Base-by-base conservation (phyloP, 306 rosid species). In the Sechiopsis laciniata region DNA sequence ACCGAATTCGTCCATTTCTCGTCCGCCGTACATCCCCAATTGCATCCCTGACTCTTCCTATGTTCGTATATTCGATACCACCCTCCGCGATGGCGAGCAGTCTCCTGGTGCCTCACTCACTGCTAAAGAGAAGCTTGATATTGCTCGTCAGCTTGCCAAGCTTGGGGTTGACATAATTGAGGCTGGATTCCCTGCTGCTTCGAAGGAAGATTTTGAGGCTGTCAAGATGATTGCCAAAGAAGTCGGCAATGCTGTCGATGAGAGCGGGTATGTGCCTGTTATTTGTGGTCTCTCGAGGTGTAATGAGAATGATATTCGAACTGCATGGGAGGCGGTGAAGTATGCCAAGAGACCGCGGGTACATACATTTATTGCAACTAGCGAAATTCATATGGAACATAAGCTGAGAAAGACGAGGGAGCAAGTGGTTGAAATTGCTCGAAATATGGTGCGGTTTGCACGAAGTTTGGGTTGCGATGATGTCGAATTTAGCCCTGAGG, bases 51-150 rank as follows among this genome's bases (percentile, higher is more conserved):
- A 94, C 63, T 89, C 97, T 4, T 26, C 65, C 26, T 94, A 94
- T 46, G 96, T 94, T 10, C 95, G 99, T 57, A 76, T 94, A 71
- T 89, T 91, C 55, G 96, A 94, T 84, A 94, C 99, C 65, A 94
- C 99, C 9, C 97, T 94, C 80, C 99, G 99, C 15, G 97, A 94
- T 63, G 99, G 97, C 72, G 99, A 94, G 85, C 99, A 94, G 76
- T 89, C 97, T 26, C 99, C 97, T 6, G 99, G 99, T n/a, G 97
- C 99, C 53, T 85, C 99, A 64, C 83, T 94, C 80, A 94, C 96
- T 2, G 83, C 97, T 6, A 94, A 89, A 76, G 96, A 91, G 83
- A 94, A 94, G 74, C 76, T 91, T 10, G 97, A 89, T 84, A 88
- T 94, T 13, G 99, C 99, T 6, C 79, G 92, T 11, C 95, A 91